Evolutionary conservation across 1,284 basidiomycete species (phyloP), one percentile per base, ranked within the genome.

Genomic region (Marasmius oreades): DNA sequence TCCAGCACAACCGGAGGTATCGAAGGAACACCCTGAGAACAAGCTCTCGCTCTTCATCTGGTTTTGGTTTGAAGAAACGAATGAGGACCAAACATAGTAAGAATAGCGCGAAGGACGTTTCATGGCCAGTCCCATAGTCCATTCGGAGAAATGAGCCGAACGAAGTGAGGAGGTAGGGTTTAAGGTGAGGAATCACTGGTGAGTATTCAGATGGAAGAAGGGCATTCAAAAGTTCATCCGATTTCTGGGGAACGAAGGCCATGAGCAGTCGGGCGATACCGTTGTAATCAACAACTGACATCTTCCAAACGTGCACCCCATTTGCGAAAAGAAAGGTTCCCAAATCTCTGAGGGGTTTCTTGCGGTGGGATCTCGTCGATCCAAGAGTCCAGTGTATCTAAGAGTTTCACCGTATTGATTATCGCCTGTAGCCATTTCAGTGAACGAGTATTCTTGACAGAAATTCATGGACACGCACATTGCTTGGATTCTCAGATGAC

Each of bases 111-210:
- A 97, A 98, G 0, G 90, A 88, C 0, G 92, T 81, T 74, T 99
- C 96, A 68, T 99, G 96, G 0, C 96, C 96, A 1, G 94, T 95
- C 1, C 96, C 97, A 67, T 98, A 99, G 75, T 99, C 96, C 72
- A 99, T 87, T 45, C 96, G 85, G 3, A 83, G 81, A 62, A 94
- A 92, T 11, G 93, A 95, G 6, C 96, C 96, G 68, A 98, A 98
- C 0, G 93, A 86, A 16, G 87, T 84, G 31, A 91, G 66, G 47
- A 99, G 73, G 66, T 97, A 94, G 2, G 91, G 86, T 43, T 79
- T 78, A 26, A 95, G 67, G 58, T 84, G 82, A 2, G 82, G 82
- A 23, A 86, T 73, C 1, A 82, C 66, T 5, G 63, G 54, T 31
- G 62, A 58, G 51, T 69, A 77, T 6, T 77, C 67, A 2, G 71